Evolutionary conservation across 1,284 basidiomycete species (phyloP).

Genomic region (Grifola frondosa): DNA sequence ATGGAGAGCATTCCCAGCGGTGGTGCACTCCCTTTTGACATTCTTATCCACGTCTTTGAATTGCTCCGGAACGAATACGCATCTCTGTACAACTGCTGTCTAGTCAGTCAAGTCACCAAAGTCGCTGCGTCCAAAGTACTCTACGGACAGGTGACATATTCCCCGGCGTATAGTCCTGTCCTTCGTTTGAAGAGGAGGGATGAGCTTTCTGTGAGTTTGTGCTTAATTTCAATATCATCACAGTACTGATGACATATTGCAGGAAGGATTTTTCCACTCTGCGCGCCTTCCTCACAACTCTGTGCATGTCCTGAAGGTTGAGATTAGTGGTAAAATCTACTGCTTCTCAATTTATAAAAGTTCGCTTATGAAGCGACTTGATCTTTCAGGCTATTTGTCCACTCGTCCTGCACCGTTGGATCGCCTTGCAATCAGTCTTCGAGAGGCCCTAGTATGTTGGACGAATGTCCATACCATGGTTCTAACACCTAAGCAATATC

Average conservation of each 20-base stretch:
- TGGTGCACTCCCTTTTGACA: conserved; percentile 37
- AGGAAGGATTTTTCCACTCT: conserved; percentile 35
- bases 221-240: not conserved
- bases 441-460: conserved; percentile 37
- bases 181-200: conserved; percentile 39
- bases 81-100: conserved; percentile 37
- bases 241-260: not conserved
- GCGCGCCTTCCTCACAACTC: conserved; percentile 42
- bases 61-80: conserved; percentile 33
- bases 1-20: too few relatives aligned
- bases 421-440: conserved; percentile 32
- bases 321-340: conserved; percentile 41
- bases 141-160: conserved; percentile 43
- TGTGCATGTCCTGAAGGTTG: conserved; percentile 38
- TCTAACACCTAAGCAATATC: conserved; percentile 39
- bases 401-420: conserved; percentile 35
- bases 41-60: conserved; percentile 39
- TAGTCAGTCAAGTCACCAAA: conserved; percentile 46
- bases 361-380: not conserved
- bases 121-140: conserved; percentile 42
- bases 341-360: not conserved
- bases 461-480: conserved; percentile 37
- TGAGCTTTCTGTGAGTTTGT: conserved; percentile 31
- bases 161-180: conserved; percentile 33
- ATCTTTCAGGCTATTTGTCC: conserved; percentile 38